Evolutionary conservation across 1,284 basidiomycete genomes (phyloP).

Genomic region (Golubevia pallescens): DNA sequence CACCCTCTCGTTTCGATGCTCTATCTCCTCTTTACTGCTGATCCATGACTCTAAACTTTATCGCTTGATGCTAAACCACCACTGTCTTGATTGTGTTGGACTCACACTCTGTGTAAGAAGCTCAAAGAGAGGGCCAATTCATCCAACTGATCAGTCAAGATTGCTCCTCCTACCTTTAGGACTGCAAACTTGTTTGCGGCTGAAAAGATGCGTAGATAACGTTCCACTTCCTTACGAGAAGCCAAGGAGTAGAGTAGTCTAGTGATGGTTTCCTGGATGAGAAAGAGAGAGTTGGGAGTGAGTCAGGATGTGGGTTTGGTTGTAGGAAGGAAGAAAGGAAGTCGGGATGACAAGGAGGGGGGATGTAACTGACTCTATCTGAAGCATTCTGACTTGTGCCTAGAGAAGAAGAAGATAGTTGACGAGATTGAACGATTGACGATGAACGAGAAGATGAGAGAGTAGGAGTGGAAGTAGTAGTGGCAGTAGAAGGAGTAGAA

Average conservation of each 20-base stretch:
- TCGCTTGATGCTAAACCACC: too few relatives aligned
- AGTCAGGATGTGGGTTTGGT: not conserved
- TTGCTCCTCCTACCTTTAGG: constrained; percentile 63
- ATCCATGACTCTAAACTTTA: too few relatives aligned
- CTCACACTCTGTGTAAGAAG: constrained; percentile 61
- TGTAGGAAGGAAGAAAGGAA: not conserved
- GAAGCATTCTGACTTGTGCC: not conserved
- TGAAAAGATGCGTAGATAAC: constrained; percentile 63
- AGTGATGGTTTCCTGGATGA: constrained; percentile 56
- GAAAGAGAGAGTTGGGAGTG: not conserved
- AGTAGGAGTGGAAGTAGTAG: not conserved
- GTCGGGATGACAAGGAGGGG: not conserved
- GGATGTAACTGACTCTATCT: not conserved
- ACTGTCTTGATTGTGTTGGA: not conserved
- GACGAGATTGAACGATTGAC: not conserved
- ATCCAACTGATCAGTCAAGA: constrained; percentile 62
- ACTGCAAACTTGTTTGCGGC: constrained; percentile 63
- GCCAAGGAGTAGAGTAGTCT: constrained; percentile 62
- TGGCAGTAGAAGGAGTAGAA: not conserved
- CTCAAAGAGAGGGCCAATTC: constrained; percentile 59
- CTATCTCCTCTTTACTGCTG: too few relatives aligned
- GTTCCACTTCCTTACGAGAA: constrained; percentile 62
- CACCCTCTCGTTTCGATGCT: too few relatives aligned
- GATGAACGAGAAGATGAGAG: not conserved
- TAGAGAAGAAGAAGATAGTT: not conserved